Evolutionary conservation across 257 asterid genomes (phyloP), one percentile per base, ranked within the genome.

Genomic region (Jacaranda copaia): DNA sequence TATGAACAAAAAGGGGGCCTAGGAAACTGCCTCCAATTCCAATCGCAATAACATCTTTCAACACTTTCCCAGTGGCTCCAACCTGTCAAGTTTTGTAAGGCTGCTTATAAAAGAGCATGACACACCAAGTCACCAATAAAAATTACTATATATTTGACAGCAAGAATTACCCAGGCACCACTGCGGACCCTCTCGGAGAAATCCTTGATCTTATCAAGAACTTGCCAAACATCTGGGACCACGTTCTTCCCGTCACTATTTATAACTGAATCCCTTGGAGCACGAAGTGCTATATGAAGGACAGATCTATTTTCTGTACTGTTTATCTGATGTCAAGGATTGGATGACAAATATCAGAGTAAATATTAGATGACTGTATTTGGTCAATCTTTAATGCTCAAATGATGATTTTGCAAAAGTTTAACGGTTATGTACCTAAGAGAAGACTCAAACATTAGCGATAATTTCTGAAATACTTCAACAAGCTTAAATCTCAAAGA

Each of bases 11-110:
- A 57, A 96, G 91, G 48, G 99, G 99, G 48, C 99, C 99, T 65
- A 96, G 86, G 82, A 93, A 96, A 85, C 99, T 96, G 81, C 99
- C 99, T 73, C 99, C 99, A 78, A 96, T 96, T 74, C 99, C 99
- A 78, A 96, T 77, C 39, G 98, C 92, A 81, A 96, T 72, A 79
- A 91, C 99, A 87, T 91, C 93, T 92, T 85, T 90, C 91, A 96
- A 81, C 52, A 65, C 89, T 84, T 96, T 93, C 79, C 99, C 99
- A 40, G 99, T 93, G 82, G 90, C 98, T 87, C 99, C 99, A 79
- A 93, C 90, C 99, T 93, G 84, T 59, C 81, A 78, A 71, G 4
- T 73, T 18, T 51, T 43, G 45, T 38, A 16, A 42, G 46, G 61
- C 45, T 77, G 66, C 78, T 58, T 62, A 55, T 75, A 59, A 43